phyloP scores from a whole-genome alignment of 2,329 filamentous ascomycete species.

The Epichloe sylvatica region DNA sequence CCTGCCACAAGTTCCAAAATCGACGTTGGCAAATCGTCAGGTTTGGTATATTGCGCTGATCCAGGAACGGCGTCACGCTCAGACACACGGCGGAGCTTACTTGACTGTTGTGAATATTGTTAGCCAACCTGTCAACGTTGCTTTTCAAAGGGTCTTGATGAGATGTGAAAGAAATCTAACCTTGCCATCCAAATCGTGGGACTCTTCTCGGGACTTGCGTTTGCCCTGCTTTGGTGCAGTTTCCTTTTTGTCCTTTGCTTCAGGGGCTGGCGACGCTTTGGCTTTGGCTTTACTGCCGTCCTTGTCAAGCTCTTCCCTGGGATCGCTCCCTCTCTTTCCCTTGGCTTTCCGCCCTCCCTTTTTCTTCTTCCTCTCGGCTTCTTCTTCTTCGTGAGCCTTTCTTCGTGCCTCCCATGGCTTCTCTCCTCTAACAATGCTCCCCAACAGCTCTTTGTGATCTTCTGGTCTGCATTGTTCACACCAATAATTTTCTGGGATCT shows the following conservation, averaged over 20 bases:
- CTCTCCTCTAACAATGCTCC: conserved; percentile 65
- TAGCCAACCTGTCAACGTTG: neutral
- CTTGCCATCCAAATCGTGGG: conserved; percentile 37
- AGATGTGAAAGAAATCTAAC: conserved; percentile 19
- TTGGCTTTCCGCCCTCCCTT: conserved; percentile 48
- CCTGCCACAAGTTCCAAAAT: conserved; percentile 43
- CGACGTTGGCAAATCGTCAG: conserved; percentile 35
- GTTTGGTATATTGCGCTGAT: conserved; percentile 30
- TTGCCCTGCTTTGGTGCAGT: conserved; percentile 32
- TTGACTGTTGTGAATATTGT: conserved; percentile 18
- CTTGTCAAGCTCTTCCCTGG: conserved; percentile 45
- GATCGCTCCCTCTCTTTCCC: conserved; percentile 52
- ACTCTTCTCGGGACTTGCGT: conserved; percentile 43
- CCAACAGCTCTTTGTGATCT: conserved; percentile 67
- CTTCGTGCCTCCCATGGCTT: conserved; percentile 70
- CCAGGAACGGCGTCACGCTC: conserved; percentile 29
- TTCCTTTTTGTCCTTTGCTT: conserved; percentile 37
- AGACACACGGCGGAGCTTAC: conserved; percentile 39
- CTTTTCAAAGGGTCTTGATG: neutral
- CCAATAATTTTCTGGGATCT: conserved; percentile 73
- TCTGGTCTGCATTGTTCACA: conserved; percentile 82
- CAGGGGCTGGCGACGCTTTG: conserved; percentile 28
- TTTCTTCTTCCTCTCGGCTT: conserved; percentile 44
- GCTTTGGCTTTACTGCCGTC: conserved; percentile 16
- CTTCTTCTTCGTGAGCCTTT: conserved; percentile 48